Conservation (phyloP, 2,329 filamentous ascomycete species). For the Hypoxylon sp. region DNA sequence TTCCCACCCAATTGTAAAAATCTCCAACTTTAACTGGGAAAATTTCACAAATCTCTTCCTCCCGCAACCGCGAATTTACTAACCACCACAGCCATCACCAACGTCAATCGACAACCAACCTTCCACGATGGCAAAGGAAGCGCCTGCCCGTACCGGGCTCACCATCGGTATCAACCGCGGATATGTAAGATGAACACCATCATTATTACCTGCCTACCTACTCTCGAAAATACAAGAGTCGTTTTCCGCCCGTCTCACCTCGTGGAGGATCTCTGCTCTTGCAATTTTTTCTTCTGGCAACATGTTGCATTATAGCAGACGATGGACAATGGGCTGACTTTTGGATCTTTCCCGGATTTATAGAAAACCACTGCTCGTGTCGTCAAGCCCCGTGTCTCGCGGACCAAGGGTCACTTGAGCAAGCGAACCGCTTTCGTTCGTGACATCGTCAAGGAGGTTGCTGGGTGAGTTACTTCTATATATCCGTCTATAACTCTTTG, state of each 20-base stretch:
- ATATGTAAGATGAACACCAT: conserved; percentile 67
- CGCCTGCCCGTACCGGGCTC: conserved; percentile 70
- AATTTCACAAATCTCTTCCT: conserved; percentile 36
- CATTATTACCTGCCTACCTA: conserved; percentile 5
- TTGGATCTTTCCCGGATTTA: conserved; percentile 56
- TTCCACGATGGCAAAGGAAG: conserved; percentile 70
- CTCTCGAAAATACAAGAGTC: conserved; percentile 32
- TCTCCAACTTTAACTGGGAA: conserved; percentile 38
- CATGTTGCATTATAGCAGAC: conserved; percentile 61
- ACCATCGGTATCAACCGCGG: conserved; percentile 73
- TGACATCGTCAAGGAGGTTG: conserved; percentile 98
- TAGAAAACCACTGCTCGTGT: conserved; percentile 88
- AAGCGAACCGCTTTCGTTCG: conserved; percentile 98
- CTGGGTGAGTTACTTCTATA: conserved; percentile 76
- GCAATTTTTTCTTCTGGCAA: conserved; percentile 54
- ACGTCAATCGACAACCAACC: conserved; percentile 51
- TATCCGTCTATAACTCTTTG: conserved; percentile 21
- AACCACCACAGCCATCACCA: conserved; percentile 50
- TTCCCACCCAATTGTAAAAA: conserved; percentile 42
- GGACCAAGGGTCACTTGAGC: conserved; percentile 95
- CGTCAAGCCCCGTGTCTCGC: conserved; percentile 82
- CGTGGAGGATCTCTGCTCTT: conserved; percentile 79
- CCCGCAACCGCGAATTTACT: conserved; percentile 47
- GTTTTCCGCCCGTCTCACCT: conserved; percentile 71
- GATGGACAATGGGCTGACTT: conserved; percentile 73